These are phyloP conservation scores for Verticillium longisporum DNA, from an alignment of 2,329 filamentous ascomycete species.

Conservation along the genomic window DNA sequence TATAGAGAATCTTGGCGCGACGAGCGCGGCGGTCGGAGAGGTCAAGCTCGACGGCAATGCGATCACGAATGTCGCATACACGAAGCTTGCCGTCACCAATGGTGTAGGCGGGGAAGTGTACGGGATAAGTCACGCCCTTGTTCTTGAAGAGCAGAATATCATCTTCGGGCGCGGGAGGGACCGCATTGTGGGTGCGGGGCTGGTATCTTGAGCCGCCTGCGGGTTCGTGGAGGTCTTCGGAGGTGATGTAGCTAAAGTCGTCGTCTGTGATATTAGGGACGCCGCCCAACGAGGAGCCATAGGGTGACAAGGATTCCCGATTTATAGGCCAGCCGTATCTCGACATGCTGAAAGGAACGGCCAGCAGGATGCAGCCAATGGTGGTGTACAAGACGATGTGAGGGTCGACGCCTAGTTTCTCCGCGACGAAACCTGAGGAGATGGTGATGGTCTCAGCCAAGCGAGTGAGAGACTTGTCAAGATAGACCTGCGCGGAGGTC, in stretches of 20 bases:
- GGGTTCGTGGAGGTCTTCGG: slow-evolving; percentile 56
- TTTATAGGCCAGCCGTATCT: slow-evolving; percentile 43
- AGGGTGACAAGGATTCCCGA: slow-evolving; percentile 45
- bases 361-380: slow-evolving; percentile 38
- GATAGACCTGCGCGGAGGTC: slow-evolving; percentile 41
- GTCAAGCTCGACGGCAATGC: slow-evolving; percentile 61
- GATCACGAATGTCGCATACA: slow-evolving; percentile 59
- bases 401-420: slow-evolving; percentile 42
- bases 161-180: slow-evolving; percentile 43
- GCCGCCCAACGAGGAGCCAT: slow-evolving; percentile 36
- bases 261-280: slow-evolving; percentile 63
- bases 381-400: slow-evolving; percentile 43
- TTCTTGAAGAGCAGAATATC: slow-evolving; percentile 67
- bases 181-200: slow-evolving; percentile 25
- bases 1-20: slow-evolving; percentile 64
- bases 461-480: slow-evolving; percentile 44
- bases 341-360: slow-evolving; percentile 46
- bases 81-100: slow-evolving; percentile 68
- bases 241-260: slow-evolving; percentile 80
- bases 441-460: slow-evolving; percentile 39
- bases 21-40: slow-evolving; percentile 44
- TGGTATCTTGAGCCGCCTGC: slow-evolving; percentile 33
- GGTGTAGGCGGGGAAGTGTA: slow-evolving; percentile 68
- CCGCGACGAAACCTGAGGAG: slow-evolving; percentile 45
- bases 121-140: slow-evolving; percentile 57